Conservation (phyloP, 2,329 filamentous ascomycete species). For the Exophiala aquamarina region DNA sequence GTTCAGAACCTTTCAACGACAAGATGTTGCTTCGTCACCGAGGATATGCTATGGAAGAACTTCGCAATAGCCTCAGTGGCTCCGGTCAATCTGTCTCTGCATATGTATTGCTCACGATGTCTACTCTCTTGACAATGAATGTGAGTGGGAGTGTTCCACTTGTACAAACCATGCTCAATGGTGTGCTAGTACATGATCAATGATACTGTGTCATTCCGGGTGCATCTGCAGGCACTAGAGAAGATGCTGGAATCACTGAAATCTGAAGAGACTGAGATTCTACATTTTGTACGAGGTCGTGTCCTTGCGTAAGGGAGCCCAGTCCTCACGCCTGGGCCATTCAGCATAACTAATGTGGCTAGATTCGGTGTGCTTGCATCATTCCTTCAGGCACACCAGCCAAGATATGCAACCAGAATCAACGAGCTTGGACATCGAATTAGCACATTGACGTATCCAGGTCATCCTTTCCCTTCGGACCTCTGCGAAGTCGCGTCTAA, state of each 20-base stretch:
- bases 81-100: neutral
- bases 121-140: slow-evolving; percentile 17
- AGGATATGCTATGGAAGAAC: slow-evolving; percentile 3
- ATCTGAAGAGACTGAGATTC: slow-evolving; percentile 7
- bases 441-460: slow-evolving; percentile 16
- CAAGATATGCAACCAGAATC: slow-evolving; percentile 18
- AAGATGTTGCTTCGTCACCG: slow-evolving; percentile 19
- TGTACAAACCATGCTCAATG: neutral
- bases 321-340: neutral
- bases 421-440: slow-evolving; percentile 18
- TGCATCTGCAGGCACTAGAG: slow-evolving; percentile 17
- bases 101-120: slow-evolving; percentile 17
- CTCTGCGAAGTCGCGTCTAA: slow-evolving; percentile 13
- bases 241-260: slow-evolving; percentile 4
- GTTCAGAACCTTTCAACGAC: slow-evolving; percentile 10
- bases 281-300: slow-evolving; percentile 16
- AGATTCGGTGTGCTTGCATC: slow-evolving; percentile 19
- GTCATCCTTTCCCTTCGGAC: slow-evolving; percentile 16
- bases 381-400: slow-evolving; percentile 15
- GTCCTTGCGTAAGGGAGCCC: slow-evolving; percentile 9
- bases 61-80: slow-evolving; percentile 9
- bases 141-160: slow-evolving; percentile 6
- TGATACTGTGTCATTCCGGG: slow-evolving; percentile 14
- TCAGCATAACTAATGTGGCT: neutral
- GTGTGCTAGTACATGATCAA: slow-evolving; percentile 18